Evolutionary conservation across 2,329 filamentous ascomycete genomes (phyloP).

Genomic region (Sporothrix inflata): DNA sequence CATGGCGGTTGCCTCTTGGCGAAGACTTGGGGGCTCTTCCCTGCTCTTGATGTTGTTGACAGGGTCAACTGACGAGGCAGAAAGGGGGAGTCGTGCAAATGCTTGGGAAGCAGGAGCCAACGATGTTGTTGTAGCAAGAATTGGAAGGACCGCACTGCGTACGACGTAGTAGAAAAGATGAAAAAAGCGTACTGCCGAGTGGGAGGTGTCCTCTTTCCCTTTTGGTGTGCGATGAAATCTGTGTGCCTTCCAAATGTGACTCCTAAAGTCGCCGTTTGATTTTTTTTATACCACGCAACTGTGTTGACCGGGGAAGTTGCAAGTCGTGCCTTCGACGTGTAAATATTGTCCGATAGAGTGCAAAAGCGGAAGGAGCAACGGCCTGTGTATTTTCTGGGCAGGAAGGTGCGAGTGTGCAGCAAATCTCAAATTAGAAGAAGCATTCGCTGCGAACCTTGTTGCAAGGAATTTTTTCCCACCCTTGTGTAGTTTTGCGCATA

Average conservation of each 20-base stretch:
- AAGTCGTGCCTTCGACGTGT: neutral
- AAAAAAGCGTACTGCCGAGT: neutral
- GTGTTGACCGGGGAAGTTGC: constrained; percentile 2
- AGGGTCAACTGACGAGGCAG: neutral
- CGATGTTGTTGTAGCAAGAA: neutral
- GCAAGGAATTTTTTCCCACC: constrained; percentile 19
- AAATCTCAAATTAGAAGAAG: constrained; percentile 9
- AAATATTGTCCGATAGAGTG: neutral
- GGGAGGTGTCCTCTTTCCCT: neutral
- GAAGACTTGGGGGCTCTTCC: constrained; percentile 13
- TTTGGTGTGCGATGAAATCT: neutral
- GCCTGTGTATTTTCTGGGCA: neutral
- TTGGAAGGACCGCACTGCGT: constrained; percentile 3
- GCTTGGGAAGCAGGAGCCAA: constrained; percentile 10
- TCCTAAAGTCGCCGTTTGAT: neutral
- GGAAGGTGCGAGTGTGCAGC: constrained; percentile 15
- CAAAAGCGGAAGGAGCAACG: constrained; percentile 22
- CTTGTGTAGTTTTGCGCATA: constrained; percentile 22
- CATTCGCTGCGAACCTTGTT: neutral
- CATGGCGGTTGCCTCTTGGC: constrained; percentile 36
- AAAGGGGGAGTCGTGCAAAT: neutral
- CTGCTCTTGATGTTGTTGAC: constrained; percentile 1
- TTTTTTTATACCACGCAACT: neutral
- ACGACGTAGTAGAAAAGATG: constrained; percentile 1
- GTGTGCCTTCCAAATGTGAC: constrained; percentile 1